Percentiles rank a stretch among this genome's conserved stretches.
Evolutionary conservation across 2,329 filamentous ascomycete species (phyloP).

Genomic region (Balansia obtecta): DNA sequence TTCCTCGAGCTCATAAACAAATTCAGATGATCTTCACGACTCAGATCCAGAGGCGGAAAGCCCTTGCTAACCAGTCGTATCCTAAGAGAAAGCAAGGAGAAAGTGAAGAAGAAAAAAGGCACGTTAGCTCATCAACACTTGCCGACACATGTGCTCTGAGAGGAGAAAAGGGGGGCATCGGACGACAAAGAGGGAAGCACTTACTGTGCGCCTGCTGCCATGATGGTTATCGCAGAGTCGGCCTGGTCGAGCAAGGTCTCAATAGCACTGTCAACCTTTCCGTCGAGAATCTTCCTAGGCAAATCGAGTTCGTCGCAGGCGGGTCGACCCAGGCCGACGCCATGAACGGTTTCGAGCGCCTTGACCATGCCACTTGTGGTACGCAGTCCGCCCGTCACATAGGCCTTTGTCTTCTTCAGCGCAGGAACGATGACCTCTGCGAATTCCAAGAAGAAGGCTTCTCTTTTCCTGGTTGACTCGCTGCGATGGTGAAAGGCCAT

Average conservation of each 20-base stretch:
- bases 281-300: slow-evolving; percentile 13
- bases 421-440: slow-evolving; percentile 36
- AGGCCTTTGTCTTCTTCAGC: slow-evolving; percentile 38
- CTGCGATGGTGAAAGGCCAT: slow-evolving; percentile 37
- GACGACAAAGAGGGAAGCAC: background rate
- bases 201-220: slow-evolving; percentile 21
- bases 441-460: slow-evolving; percentile 50
- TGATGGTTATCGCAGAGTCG: slow-evolving; percentile 30
- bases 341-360: slow-evolving; percentile 45
- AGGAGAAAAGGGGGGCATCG: background rate
- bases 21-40: slow-evolving; percentile 5
- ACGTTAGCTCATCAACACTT: too few species aligned
- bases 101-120: too few species aligned
- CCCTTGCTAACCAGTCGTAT: slow-evolving; percentile 21
- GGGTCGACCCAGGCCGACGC: slow-evolving; percentile 40
- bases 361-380: slow-evolving; percentile 43
- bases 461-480: slow-evolving; percentile 41
- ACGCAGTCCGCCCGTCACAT: slow-evolving; percentile 46
- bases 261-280: slow-evolving; percentile 32
- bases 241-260: slow-evolving; percentile 33
- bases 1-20: background rate
- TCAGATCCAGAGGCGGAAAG: slow-evolving; percentile 49
- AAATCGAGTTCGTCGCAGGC: slow-evolving; percentile 15
- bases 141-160: too few species aligned
- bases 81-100: too few species aligned